A percentile compares a stretch with the other conserved stretches of the same genome.
phyloP scores from a whole-genome alignment of 2,329 filamentous ascomycete genomes.

The Penicillium sp. region DNA sequence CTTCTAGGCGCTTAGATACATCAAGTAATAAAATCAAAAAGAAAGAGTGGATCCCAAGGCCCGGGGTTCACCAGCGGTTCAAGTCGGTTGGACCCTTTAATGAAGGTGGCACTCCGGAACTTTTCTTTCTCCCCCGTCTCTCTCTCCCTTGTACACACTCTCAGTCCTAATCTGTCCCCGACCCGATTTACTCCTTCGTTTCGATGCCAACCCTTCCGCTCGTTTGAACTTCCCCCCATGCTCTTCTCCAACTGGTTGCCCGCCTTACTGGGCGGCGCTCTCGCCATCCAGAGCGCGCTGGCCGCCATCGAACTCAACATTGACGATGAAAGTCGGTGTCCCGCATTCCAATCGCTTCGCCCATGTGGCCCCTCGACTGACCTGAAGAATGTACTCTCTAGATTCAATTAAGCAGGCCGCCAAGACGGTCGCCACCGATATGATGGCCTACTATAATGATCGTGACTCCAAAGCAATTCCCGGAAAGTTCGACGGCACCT shows the following conservation, averaged over 20 bases:
- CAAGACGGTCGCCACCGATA: slow-evolving; percentile 35
- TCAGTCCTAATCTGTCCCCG: neutral
- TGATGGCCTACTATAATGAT: slow-evolving; percentile 38
- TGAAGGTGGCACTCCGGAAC: neutral
- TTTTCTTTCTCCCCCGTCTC: slow-evolving; percentile 2
- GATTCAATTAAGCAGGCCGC: slow-evolving; percentile 35
- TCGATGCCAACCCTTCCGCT: slow-evolving; percentile 14
- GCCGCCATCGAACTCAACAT: slow-evolving; percentile 19
- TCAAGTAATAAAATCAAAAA: neutral
- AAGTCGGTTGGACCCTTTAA: neutral
- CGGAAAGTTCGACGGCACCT: slow-evolving; percentile 39
- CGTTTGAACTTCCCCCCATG: slow-evolving; percentile 10
- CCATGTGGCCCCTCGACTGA: slow-evolving; percentile 6
- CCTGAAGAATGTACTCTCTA: slow-evolving; percentile 6
- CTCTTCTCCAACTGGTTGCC: slow-evolving; percentile 19
- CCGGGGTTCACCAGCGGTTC: neutral
- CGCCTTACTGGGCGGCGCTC: slow-evolving; percentile 18
- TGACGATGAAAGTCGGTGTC: slow-evolving; percentile 16
- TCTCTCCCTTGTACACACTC: neutral
- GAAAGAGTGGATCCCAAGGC: neutral
- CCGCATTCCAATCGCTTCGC: neutral
- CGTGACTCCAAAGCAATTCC: slow-evolving; percentile 38
- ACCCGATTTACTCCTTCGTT: neutral
- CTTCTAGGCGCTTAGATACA: too few relatives aligned
- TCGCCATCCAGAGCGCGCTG: slow-evolving; percentile 17